Conservation (phyloP, 768 basidiomycete species). For the Phanerochaete sordida region DNA sequence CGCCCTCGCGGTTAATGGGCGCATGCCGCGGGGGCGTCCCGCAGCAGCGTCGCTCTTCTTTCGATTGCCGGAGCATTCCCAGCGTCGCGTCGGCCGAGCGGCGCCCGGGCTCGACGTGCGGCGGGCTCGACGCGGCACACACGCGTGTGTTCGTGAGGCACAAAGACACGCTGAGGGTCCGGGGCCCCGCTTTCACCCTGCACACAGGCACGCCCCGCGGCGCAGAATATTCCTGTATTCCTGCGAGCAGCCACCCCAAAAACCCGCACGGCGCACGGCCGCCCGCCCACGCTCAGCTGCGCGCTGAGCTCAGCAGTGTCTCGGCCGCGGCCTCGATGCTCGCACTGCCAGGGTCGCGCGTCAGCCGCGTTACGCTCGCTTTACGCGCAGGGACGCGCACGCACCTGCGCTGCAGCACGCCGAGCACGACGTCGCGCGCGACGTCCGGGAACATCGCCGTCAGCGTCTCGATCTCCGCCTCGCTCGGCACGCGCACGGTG, state of each 20-base stretch:
- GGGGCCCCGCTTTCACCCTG: too few species aligned
- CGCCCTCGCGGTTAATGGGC: too few species aligned
- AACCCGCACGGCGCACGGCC: not conserved
- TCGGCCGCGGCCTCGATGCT: conserved; percentile 84
- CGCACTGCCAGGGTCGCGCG: conserved; percentile 39
- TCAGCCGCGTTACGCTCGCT: not conserved
- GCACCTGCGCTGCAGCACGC: conserved; percentile 80
- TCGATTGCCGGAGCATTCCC: not conserved
- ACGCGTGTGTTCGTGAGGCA: too few species aligned
- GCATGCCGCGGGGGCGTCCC: too few species aligned
- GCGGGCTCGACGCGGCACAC: too few species aligned
- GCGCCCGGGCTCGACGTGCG: not conserved
- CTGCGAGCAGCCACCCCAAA: too few species aligned
- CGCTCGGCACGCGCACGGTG: conserved; percentile 61
- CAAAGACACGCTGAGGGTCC: too few species aligned
- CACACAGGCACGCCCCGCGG: not conserved
- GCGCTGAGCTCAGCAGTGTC: conserved; percentile 57
- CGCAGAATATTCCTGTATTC: too few species aligned
- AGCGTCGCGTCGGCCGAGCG: not conserved
- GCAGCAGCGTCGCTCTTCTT: too few species aligned
- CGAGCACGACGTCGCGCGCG: conserved; percentile 66
- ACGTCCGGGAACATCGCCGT: conserved; percentile 83
- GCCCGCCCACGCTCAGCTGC: conserved; percentile 16
- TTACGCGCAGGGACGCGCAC: not conserved
- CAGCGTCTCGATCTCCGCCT: conserved; percentile 72